Percentiles rank a stretch among this genome's conserved stretches.
These are phyloP conservation scores for Coffea eugenioides DNA, from an alignment of 257 asterid species.

Conservation along the genomic window DNA sequence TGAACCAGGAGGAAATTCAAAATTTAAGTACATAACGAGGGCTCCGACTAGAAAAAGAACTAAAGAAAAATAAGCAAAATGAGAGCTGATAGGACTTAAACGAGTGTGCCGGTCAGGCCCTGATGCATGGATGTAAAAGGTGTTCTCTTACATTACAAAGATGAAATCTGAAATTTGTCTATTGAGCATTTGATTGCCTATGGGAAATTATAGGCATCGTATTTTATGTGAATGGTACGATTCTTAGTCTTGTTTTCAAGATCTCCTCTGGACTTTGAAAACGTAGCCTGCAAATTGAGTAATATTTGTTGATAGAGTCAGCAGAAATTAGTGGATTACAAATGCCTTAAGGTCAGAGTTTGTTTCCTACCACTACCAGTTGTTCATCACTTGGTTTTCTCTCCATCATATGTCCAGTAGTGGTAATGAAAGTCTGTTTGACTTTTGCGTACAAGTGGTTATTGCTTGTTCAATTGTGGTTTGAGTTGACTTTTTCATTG, in stretches of 20 bases:
- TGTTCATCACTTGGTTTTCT: background rate
- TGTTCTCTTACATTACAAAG: background rate
- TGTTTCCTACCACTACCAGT: background rate
- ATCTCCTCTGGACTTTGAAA: background rate
- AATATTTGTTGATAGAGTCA: background rate
- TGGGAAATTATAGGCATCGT: background rate
- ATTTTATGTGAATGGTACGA: background rate
- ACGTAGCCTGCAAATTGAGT: background rate
- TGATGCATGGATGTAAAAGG: background rate
- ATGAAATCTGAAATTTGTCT: background rate
- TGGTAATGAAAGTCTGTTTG: background rate
- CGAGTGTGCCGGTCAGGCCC: background rate
- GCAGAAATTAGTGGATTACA: slow-evolving; percentile 3
- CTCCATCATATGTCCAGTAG: background rate
- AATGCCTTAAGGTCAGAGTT: background rate
- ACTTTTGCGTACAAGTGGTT: background rate
- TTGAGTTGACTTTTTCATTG: background rate
- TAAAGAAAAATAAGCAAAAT: too few species aligned
- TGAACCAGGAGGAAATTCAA: background rate
- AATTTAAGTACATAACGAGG: background rate
- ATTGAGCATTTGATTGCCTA: background rate
- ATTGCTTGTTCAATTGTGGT: background rate
- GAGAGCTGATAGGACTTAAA: too few species aligned
- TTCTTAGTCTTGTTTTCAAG: background rate
- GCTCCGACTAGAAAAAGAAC: background rate